Base-by-base conservation (phyloP, 805 yeast genomes). In the Limtongozyma cylindracea region DNA sequence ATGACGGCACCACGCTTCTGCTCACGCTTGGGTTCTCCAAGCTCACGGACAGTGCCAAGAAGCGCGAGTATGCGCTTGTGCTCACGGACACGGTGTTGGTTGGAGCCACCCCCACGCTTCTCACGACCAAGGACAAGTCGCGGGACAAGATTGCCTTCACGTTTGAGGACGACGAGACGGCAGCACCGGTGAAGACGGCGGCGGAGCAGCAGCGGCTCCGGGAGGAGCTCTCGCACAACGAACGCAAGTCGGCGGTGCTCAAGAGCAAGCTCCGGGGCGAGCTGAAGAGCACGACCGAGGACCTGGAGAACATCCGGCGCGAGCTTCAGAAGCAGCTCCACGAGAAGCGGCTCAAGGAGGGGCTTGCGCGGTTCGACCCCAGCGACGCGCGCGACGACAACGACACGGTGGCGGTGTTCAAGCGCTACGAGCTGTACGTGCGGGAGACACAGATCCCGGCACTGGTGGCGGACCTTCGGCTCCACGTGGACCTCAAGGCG, bases 401-500 rank as follows among this genome's bases (percentile, higher is more conserved):
- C 19, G 80, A 67, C 23, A 52, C 53, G 31, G 64, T 59, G 35
- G 70, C 69, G 3, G 69, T 67, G n/a, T 82, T 84, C 55, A 77
- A 76, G 38, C 73, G 73, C 39, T 88, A 76, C 45, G 98, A 84
- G 49, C 80, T 96, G 0, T 84, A 84, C 43, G 67, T 82, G 23
- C 60, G 95, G 34, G 98, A 84, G 40, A 56, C 88, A 3, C 96
- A 88, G 53, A 69, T 84, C 29, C 96, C 98, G 19, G 47, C 53
- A 17, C 61, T 61, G 33, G 91, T 80, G 11, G 64, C 69, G 35
- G 94, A 82, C 40, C 54, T 88, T 41, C 68, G 68, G 38, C 66
- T 84, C 27, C 82, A 72, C 40, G 80, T 88, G 26, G 98, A 84
- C 41, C 56, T 64, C 41, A 77, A 74, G 37, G 61, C 73, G 26